Evolutionary conservation across 139 green algal genomes (phyloP).

Genomic region (Chlorella sorokiniana): DNA sequence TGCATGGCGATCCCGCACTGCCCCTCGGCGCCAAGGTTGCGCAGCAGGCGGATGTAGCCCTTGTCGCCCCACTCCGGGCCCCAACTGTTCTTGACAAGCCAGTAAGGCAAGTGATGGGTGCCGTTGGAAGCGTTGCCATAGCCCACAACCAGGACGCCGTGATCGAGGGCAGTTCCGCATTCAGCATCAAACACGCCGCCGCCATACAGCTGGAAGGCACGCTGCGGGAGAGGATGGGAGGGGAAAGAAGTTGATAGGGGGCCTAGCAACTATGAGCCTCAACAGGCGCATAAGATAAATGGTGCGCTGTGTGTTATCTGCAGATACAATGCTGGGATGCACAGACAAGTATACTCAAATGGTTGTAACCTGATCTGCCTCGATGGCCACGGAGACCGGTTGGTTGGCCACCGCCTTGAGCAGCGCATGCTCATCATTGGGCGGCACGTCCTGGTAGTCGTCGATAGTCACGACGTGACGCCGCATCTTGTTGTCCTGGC

Average conservation of each 20-base stretch:
- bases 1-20: slow-evolving; percentile 91
- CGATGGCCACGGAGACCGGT: slow-evolving; percentile 94
- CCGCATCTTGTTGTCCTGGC: slow-evolving; percentile 60
- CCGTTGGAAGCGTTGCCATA: slow-evolving; percentile 70
- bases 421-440: slow-evolving; percentile 73
- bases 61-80: slow-evolving; percentile 86
- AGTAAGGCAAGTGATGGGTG: slow-evolving; percentile 72
- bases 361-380: slow-evolving; percentile 67
- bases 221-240: slow-evolving; percentile 2
- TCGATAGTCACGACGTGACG: slow-evolving; percentile 86
- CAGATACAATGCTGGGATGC: not conserved
- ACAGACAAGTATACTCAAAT: not conserved
- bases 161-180: slow-evolving; percentile 89
- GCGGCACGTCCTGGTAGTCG: slow-evolving; percentile 88
- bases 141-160: slow-evolving; percentile 95
- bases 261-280: not conserved
- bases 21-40: slow-evolving; percentile 51
- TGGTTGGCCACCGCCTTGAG: slow-evolving; percentile 81
- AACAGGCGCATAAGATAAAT: not conserved
- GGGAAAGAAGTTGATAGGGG: not conserved
- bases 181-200: slow-evolving; percentile 81
- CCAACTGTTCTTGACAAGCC: slow-evolving; percentile 98
- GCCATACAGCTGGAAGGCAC: slow-evolving; percentile 89
- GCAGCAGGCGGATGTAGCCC: slow-evolving; percentile 84
- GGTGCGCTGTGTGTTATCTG: not conserved